A percentile compares a stretch with the other conserved stretches of the same genome.
Conservation (phyloP, 306 rosid species). For the Glycine latifolia region DNA sequence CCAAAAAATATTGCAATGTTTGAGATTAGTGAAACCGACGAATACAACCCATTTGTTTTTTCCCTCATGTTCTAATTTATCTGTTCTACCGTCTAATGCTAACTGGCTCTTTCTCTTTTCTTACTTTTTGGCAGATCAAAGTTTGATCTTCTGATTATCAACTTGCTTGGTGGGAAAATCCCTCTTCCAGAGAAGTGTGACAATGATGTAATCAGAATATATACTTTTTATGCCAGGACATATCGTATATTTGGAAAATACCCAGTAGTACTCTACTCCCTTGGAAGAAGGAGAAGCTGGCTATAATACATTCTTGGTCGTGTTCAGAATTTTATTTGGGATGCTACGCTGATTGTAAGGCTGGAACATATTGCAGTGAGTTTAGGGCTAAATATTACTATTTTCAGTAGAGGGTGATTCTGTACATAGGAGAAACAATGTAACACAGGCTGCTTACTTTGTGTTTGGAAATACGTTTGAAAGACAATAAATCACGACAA, state of each 20-base stretch:
- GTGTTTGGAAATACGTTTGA: not conserved
- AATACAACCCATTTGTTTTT: not conserved
- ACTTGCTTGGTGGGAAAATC: conserved; percentile 17
- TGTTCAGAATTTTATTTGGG: conserved; percentile 31
- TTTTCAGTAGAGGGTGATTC: conserved; percentile 43
- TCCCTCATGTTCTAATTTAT: not conserved
- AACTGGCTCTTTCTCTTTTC: not conserved
- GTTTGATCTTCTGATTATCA: conserved; percentile 28
- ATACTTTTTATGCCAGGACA: not conserved
- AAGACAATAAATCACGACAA: not conserved
- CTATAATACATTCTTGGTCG: conserved; percentile 16
- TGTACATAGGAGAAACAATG: conserved; percentile 39
- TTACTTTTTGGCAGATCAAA: conserved; percentile 32
- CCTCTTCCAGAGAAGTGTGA: conserved; percentile 16
- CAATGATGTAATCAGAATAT: conserved; percentile 4
- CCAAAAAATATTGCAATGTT: not conserved
- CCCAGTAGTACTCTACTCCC: not conserved
- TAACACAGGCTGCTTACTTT: conserved; percentile 2
- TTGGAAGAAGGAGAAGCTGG: conserved; percentile 23
- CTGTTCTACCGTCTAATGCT: conserved; percentile 5
- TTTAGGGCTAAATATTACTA: conserved; percentile 32
- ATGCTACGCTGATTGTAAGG: conserved; percentile 10
- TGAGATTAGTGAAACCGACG: not conserved
- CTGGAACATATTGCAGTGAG: conserved; percentile 11
- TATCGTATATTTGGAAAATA: conserved; percentile 1